Conservation (phyloP, 768 basidiomycete species). For the Boletus subcaerulescens region DNA sequence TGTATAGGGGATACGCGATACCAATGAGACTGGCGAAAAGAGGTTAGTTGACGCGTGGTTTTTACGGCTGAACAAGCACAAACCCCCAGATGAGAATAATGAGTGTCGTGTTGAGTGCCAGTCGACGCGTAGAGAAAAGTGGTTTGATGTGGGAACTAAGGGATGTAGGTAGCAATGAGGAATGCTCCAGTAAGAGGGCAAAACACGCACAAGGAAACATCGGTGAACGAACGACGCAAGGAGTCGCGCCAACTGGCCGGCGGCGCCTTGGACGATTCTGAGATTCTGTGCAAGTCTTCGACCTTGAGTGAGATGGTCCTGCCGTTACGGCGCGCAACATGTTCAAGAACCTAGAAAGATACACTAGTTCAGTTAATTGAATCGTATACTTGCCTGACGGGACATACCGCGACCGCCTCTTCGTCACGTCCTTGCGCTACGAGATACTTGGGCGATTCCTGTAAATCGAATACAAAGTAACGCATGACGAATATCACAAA, state of each 20-base stretch:
- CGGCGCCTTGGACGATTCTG: constrained; percentile 10
- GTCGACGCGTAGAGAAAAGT: constrained; percentile 43
- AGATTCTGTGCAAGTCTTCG: constrained; percentile 39
- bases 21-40: constrained; percentile 40
- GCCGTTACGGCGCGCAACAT: constrained; percentile 48
- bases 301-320: constrained; percentile 43
- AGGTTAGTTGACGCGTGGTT: constrained; percentile 1
- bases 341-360: constrained; percentile 40
- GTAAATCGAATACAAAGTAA: constrained; percentile 54
- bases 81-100: constrained; percentile 54
- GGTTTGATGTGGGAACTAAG: constrained; percentile 45
- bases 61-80: constrained; percentile 4
- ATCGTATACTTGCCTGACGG: neutral
- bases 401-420: constrained; percentile 46
- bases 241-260: constrained; percentile 20
- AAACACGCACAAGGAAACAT: constrained; percentile 38
- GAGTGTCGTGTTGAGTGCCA: constrained; percentile 45
- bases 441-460: constrained; percentile 63
- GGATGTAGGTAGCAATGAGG: neutral
- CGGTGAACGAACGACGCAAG: constrained; percentile 35
- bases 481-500: constrained; percentile 53
- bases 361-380: neutral
- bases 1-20: constrained; percentile 54
- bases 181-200: neutral
- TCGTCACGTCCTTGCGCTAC: constrained; percentile 54